Evolutionary conservation across 2,329 filamentous ascomycete genomes (phyloP).

Genomic region (Aspergillus sp.): DNA sequence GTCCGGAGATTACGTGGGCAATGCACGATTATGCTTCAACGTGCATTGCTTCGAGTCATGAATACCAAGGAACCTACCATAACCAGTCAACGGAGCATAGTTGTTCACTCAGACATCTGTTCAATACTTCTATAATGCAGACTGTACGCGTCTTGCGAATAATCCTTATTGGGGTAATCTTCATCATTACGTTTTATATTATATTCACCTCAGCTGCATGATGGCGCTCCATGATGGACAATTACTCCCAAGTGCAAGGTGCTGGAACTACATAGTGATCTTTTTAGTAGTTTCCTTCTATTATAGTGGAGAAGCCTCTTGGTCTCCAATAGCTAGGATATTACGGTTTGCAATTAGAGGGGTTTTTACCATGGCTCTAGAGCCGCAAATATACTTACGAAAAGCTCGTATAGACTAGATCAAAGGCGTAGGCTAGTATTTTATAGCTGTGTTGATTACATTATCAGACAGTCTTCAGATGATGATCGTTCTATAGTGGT

Average conservation of each 20-base stretch:
- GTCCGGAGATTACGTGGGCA: background rate
- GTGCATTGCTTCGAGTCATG: background rate
- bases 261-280: background rate
- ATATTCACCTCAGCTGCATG: background rate
- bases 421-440: too few relatives aligned
- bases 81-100: background rate
- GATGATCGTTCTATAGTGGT: too few relatives aligned
- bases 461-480: too few relatives aligned
- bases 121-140: background rate
- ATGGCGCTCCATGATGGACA: background rate
- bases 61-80: background rate
- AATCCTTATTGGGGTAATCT: background rate
- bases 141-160: fast-evolving
- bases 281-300: too few relatives aligned
- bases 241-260: background rate
- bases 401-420: too few relatives aligned
- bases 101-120: background rate
- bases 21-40: background rate
- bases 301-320: too few relatives aligned
- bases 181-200: background rate
- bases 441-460: too few relatives aligned
- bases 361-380: too few relatives aligned
- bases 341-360: too few relatives aligned
- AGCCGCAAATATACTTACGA: too few relatives aligned
- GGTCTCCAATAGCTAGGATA: too few relatives aligned